Conservation (phyloP, 805 yeast genomes). For the Candida nemodendra region DNA sequence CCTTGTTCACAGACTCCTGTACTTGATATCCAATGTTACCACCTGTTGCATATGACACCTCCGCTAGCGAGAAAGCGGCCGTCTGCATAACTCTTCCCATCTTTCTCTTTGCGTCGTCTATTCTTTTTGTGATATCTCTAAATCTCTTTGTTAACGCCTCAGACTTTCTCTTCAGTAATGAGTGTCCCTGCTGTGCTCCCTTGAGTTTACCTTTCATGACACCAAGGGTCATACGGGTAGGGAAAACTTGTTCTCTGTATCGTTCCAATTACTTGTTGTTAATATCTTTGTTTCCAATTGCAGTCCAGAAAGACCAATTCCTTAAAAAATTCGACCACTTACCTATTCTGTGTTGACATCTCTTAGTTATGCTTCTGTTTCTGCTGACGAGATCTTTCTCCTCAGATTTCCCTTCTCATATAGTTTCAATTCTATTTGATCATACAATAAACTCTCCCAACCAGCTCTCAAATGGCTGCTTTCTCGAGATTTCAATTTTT, state of each 20-base stretch:
- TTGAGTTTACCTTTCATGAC: conserved; percentile 92
- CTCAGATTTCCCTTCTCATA: too few relatives aligned
- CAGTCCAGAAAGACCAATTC: neutral
- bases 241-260: conserved; percentile 88
- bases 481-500: neutral
- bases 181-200: conserved; percentile 97
- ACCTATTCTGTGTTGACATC: conserved; percentile 31
- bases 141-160: conserved; percentile 96
- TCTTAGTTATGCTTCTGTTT: conserved; percentile 7
- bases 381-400: too few relatives aligned
- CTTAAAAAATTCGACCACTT: conserved; percentile 2
- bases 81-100: conserved; percentile 99
- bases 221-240: conserved; percentile 96
- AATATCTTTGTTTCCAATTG: neutral
- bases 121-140: conserved; percentile 91
- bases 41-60: conserved; percentile 96
- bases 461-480: conserved; percentile 5
- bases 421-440: too few relatives aligned
- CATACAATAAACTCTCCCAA: too few relatives aligned
- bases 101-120: conserved; percentile 92
- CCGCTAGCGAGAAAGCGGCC: conserved; percentile 96
- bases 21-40: conserved; percentile 94
- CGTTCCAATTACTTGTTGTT: neutral
- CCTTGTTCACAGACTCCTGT: conserved; percentile 87
- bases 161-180: conserved; percentile 88